A percentile compares a stretch with the other conserved stretches of the same genome.
These are phyloP conservation scores for Fraxinus ornus DNA, from an alignment of 305 asterid genomes.

Conservation along the genomic window DNA sequence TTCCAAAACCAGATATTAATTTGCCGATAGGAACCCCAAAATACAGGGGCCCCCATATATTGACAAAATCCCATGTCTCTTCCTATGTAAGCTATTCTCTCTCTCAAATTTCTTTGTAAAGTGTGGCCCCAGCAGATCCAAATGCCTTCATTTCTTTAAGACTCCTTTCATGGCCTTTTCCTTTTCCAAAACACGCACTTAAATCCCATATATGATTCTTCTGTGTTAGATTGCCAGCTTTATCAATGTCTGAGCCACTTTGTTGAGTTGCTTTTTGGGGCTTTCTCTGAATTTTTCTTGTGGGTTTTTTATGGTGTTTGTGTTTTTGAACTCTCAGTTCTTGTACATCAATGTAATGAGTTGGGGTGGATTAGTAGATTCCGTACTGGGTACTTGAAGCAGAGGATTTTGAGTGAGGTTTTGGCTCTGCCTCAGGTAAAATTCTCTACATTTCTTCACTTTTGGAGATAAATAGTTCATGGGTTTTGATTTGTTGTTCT, in stretches of 20 bases:
- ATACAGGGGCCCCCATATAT: conserved; percentile 38
- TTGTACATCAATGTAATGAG: conserved; percentile 8
- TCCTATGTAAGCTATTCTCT: conserved; percentile 47
- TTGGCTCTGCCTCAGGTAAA: conserved; percentile 17
- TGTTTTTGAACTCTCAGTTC: conserved; percentile 15
- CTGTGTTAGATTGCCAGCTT: conserved; percentile 36
- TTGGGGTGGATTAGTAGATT: conserved; percentile 4
- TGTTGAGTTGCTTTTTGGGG: conserved; percentile 13
- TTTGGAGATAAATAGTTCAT: not conserved
- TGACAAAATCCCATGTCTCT: conserved; percentile 72
- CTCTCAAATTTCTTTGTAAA: conserved; percentile 36
- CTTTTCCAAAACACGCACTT: conserved; percentile 24
- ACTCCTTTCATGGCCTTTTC: conserved; percentile 43
- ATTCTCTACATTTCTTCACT: not conserved
- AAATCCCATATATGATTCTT: conserved; percentile 1
- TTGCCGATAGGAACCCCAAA: not conserved
- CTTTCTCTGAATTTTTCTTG: conserved; percentile 10
- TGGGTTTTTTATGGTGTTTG: conserved; percentile 18
- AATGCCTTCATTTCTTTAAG: conserved; percentile 43
- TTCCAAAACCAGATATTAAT: not conserved
- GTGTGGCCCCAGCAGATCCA: conserved; percentile 71
- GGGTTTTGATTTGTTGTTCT: conserved; percentile 23
- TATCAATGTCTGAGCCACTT: conserved; percentile 27
- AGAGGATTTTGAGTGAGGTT: conserved; percentile 25
- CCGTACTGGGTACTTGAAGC: conserved; percentile 25